A percentile compares a stretch with the other conserved stretches of the same genome.
phyloP scores from a whole-genome alignment of 1,284 basidiomycete genomes.

The Austroboletus novae-zelandiae region DNA sequence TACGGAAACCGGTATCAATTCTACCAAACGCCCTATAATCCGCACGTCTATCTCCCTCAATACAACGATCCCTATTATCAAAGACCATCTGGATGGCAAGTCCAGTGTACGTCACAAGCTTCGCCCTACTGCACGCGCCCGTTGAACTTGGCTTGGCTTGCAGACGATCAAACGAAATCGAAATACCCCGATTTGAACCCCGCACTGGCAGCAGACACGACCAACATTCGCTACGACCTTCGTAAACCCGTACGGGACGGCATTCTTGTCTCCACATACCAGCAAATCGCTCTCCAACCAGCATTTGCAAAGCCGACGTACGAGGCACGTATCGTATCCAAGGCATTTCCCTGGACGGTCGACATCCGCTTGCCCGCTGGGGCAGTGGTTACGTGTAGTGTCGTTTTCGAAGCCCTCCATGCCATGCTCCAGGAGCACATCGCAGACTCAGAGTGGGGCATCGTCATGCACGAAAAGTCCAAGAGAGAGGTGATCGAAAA shows the following conservation, averaged over 20 bases:
- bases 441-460: conserved; percentile 61
- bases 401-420: conserved; percentile 52
- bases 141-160: no score
- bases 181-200: conserved; percentile 48
- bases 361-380: conserved; percentile 42
- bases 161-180: conserved; percentile 19
- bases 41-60: conserved; percentile 29
- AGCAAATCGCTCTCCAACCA: conserved; percentile 33
- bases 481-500: conserved; percentile 38
- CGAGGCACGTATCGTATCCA: conserved; percentile 49
- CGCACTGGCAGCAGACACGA: conserved; percentile 49
- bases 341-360: conserved; percentile 58
- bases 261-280: conserved; percentile 43
- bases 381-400: conserved; percentile 45
- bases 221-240: conserved; percentile 49
- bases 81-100: conserved; percentile 14
- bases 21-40: conserved; percentile 31
- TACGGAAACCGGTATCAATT: conserved; percentile 22
- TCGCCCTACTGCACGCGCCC: not conserved
- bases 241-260: conserved; percentile 39
- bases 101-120: conserved; percentile 11
- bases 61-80: conserved; percentile 14
- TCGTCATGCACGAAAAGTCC: conserved; percentile 43
- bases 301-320: conserved; percentile 36
- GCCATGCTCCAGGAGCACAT: conserved; percentile 48